Percentiles rank a stretch among this genome's conserved stretches.
Evolutionary conservation across 176 grass and related monocot species (phyloP).

Genomic region (Phyllostachys edulis): DNA sequence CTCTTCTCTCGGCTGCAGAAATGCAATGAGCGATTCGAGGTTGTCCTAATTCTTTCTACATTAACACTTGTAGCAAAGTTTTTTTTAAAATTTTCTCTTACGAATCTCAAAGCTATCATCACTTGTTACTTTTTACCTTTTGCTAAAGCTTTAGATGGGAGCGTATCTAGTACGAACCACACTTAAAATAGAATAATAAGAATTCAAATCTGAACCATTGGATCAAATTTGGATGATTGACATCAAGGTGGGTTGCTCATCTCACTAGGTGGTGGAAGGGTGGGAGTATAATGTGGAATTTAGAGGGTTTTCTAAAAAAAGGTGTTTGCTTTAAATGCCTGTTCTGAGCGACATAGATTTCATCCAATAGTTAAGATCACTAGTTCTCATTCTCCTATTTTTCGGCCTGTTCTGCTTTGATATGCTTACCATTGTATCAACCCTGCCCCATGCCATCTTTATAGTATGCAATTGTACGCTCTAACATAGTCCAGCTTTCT

Average conservation of each 20-base stretch:
- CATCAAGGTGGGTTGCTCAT: background rate
- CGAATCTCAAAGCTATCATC: background rate
- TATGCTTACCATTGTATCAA: background rate
- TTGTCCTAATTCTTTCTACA: slow-evolving; percentile 25
- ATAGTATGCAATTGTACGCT: background rate
- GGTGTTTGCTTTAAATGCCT: background rate
- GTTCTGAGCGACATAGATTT: background rate
- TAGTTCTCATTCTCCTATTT: background rate
- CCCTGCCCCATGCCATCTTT: background rate
- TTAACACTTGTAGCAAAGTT: background rate
- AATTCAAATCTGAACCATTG: background rate
- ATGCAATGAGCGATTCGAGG: slow-evolving; percentile 95
- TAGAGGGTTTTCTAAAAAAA: background rate
- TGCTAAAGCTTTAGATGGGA: background rate
- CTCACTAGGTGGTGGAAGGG: background rate
- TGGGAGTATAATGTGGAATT: background rate
- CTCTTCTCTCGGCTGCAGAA: slow-evolving; percentile 87
- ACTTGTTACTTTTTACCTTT: slow-evolving; percentile 7
- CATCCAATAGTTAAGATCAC: background rate
- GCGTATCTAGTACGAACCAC: background rate
- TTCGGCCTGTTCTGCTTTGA: slow-evolving; percentile 8
- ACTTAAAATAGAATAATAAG: background rate
- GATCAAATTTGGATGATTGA: background rate
- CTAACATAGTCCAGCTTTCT: background rate
- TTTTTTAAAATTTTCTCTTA: background rate